phyloP scores from a whole-genome alignment of 805 yeast genomes.

The Cyberlindnera mrakii region DNA sequence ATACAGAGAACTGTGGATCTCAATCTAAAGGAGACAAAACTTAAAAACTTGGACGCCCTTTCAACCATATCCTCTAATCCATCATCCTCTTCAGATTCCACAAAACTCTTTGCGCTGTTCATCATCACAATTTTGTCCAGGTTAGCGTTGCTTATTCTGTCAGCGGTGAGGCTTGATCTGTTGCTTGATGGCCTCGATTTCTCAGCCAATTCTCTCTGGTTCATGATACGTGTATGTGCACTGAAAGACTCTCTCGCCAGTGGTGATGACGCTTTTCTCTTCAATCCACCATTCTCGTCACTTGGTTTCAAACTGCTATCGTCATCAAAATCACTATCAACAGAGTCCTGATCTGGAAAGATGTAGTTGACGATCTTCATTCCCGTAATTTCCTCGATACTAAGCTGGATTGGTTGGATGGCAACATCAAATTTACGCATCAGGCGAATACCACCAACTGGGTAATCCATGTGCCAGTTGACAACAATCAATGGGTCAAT shows the following conservation, averaged over 20 bases:
- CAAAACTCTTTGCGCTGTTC: not conserved
- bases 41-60: slow-evolving; percentile 68
- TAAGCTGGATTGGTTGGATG: slow-evolving; percentile 62
- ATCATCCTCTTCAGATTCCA: not conserved
- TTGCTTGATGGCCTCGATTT: not conserved
- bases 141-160: not conserved
- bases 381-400: slow-evolving; percentile 68
- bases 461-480: slow-evolving; percentile 74
- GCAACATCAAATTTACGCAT: slow-evolving; percentile 56
- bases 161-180: not conserved
- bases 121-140: slow-evolving; percentile 7
- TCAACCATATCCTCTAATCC: slow-evolving; percentile 56
- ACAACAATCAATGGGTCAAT: slow-evolving; percentile 34
- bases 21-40: slow-evolving; percentile 53
- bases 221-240: not conserved
- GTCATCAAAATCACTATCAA: slow-evolving; percentile 10
- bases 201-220: not conserved
- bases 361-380: slow-evolving; percentile 56
- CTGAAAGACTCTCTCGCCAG: not conserved
- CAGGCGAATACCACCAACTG: slow-evolving; percentile 89
- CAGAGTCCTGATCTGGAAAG: slow-evolving; percentile 46
- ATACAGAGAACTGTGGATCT: slow-evolving; percentile 50
- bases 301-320: not conserved
- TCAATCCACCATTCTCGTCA: not conserved
- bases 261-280: not conserved